Percentiles rank a stretch among this genome's conserved stretches.
Evolutionary conservation across 139 green algal genomes (phyloP).

Genomic region (Picochlorum sp.): DNA sequence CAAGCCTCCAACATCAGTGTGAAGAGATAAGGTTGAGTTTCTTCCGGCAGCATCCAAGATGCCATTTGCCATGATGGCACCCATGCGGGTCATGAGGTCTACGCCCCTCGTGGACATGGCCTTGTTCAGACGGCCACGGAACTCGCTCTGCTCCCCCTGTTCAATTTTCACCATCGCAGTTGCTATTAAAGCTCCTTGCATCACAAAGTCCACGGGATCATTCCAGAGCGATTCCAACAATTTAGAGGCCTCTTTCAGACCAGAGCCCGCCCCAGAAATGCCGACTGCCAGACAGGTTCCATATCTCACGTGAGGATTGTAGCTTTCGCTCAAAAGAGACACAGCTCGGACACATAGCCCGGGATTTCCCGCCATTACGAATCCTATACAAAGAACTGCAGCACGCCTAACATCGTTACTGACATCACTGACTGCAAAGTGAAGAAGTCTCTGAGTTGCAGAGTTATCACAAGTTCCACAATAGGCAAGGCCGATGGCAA

Average conservation of each 20-base stretch:
- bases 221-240: constrained; percentile 82
- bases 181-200: constrained; percentile 85
- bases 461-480: constrained; percentile 88
- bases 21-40: constrained; percentile 81
- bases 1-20: constrained; percentile 59
- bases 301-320: constrained; percentile 92
- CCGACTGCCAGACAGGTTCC: constrained; percentile 95
- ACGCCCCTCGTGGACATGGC: constrained; percentile 86
- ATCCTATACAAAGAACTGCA: constrained; percentile 83
- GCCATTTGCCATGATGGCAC: constrained; percentile 87
- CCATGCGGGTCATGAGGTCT: constrained; percentile 77
- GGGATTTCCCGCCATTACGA: constrained; percentile 78
- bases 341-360: constrained; percentile 91
- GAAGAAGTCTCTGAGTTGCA: constrained; percentile 91
- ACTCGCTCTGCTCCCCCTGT: constrained; percentile 56
- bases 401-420: constrained; percentile 90
- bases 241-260: constrained; percentile 55
- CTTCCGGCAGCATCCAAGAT: constrained; percentile 90
- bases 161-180: constrained; percentile 84
- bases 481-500: constrained; percentile 88
- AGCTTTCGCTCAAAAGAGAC: constrained; percentile 84
- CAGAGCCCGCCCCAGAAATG: constrained; percentile 83
- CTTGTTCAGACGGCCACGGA: constrained; percentile 75
- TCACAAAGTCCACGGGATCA: neutral
- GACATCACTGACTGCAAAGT: constrained; percentile 93